phyloP scores from a whole-genome alignment of 192 early-diverging fungal species.

The Piromyces finnis region DNA sequence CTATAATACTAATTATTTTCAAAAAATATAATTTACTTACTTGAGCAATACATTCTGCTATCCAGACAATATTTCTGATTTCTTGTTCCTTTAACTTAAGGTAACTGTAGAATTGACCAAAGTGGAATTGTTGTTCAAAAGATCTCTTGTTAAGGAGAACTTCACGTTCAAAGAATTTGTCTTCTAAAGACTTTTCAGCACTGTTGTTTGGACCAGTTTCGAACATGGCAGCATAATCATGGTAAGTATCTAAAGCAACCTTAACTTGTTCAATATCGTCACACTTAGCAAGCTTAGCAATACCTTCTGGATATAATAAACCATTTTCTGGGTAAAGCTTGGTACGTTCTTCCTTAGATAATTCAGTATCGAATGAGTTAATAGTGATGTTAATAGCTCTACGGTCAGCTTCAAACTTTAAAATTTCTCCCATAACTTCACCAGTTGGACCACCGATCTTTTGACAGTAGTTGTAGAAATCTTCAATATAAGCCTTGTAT shows the following conservation, averaged over 20 bases:
- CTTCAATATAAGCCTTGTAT: conserved; percentile 96
- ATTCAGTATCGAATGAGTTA: conserved; percentile 95
- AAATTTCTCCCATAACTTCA: conserved; percentile 82
- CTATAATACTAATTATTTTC: no score
- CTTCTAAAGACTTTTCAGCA: conserved; percentile 65
- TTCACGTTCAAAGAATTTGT: conserved; percentile 88
- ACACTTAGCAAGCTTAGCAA: conserved; percentile 54
- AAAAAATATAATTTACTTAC: no score
- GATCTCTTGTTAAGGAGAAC: conserved; percentile 81
- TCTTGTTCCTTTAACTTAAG: conserved; percentile 96
- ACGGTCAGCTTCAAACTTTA: conserved; percentile 97
- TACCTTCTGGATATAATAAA: conserved; percentile 82
- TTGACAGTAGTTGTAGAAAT: conserved; percentile 84
- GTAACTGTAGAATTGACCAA: conserved; percentile 85
- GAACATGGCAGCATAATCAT: conserved; percentile 78
- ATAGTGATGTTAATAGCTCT: conserved; percentile 97
- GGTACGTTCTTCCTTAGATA: conserved; percentile 86
- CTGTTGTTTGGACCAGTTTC: conserved; percentile 25
- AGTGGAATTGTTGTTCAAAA: conserved; percentile 96
- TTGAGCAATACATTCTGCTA: conserved; percentile 97
- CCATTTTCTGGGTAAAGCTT: conserved; percentile 88
- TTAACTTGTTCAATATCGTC: conserved; percentile 96
- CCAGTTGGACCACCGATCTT: conserved; percentile 64
- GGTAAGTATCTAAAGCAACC: conserved; percentile 56
- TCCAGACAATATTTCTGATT: conserved; percentile 96